A percentile compares a stretch with the other conserved stretches of the same genome.
Evolutionary conservation across 345 rosid species (phyloP).

Genomic region (Dipteronia sinensis): DNA sequence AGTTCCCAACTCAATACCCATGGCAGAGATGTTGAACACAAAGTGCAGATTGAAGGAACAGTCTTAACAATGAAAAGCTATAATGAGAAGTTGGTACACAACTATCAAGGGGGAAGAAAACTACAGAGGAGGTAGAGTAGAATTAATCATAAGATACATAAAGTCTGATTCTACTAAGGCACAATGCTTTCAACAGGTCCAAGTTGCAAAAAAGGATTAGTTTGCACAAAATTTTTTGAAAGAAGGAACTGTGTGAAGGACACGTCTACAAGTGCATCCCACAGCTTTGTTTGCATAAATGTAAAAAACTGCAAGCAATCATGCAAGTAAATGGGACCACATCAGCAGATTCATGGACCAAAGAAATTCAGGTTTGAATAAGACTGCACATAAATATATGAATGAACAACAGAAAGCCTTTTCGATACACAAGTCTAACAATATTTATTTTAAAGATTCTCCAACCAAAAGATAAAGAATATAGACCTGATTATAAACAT

Average conservation of each 20-base stretch:
- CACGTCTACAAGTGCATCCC: background rate
- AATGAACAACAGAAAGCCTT: too few relatives aligned
- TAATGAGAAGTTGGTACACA: background rate
- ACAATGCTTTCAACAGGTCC: background rate
- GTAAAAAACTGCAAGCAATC: background rate
- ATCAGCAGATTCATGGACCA: background rate
- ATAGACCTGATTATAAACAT: conserved; percentile 37
- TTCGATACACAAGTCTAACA: background rate
- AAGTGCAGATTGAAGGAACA: too few relatives aligned
- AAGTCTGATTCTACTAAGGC: background rate
- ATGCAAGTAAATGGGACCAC: background rate
- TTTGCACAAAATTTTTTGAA: too few relatives aligned
- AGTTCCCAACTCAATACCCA: background rate
- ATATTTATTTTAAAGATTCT: background rate
- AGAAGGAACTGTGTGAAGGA: background rate
- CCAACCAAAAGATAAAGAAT: background rate
- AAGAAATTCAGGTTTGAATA: background rate
- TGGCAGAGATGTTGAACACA: background rate
- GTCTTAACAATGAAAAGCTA: background rate
- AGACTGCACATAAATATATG: too few relatives aligned
- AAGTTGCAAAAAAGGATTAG: background rate
- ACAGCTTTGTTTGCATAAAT: background rate
- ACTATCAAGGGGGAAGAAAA: background rate
- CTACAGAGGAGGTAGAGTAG: background rate
- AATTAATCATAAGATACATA: background rate